Evolutionary conservation across 1,139 yeast genomes (phyloP).

Genomic region (Yamadazyma pseudoaaseri): DNA sequence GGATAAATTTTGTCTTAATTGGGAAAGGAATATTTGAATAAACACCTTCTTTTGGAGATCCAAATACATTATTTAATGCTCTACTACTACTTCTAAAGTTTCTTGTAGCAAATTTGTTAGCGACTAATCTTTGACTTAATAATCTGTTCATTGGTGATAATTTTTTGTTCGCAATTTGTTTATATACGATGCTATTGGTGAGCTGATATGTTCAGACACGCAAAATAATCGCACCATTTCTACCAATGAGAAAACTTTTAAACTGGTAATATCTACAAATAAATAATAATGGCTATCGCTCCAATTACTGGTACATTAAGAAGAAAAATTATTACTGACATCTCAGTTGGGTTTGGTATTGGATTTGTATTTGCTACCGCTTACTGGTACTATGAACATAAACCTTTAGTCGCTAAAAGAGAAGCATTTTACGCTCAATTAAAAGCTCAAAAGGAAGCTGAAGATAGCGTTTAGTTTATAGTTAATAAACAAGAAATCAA

Average conservation of each 20-base stretch:
- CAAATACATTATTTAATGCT: constrained; percentile 34
- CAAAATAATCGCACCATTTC: not conserved
- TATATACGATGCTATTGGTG: constrained; percentile 6
- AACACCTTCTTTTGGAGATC: constrained; percentile 69
- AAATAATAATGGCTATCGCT: constrained; percentile 68
- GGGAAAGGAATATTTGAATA: constrained; percentile 93
- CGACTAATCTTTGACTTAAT: constrained; percentile 13
- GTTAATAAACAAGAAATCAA: not conserved
- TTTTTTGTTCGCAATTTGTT: constrained; percentile 2
- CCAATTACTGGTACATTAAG: constrained; percentile 86
- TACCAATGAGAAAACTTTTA: constrained; percentile 2
- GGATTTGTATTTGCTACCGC: constrained; percentile 37
- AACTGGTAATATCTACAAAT: not conserved
- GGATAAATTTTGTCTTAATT: constrained; percentile 83
- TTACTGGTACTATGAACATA: constrained; percentile 54
- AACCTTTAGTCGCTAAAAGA: constrained; percentile 67
- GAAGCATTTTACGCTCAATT: constrained; percentile 81
- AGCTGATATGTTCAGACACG: constrained; percentile 1
- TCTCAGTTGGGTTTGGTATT: constrained; percentile 59
- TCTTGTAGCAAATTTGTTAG: constrained; percentile 30
- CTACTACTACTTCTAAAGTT: constrained; percentile 39
- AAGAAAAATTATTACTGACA: constrained; percentile 80
- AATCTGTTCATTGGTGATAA: constrained; percentile 13
- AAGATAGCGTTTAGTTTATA: constrained; percentile 35
- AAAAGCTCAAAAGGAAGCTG: constrained; percentile 71